phyloP scores from a whole-genome alignment of 305 asterid genomes.

The Petunia hybrid region DNA sequence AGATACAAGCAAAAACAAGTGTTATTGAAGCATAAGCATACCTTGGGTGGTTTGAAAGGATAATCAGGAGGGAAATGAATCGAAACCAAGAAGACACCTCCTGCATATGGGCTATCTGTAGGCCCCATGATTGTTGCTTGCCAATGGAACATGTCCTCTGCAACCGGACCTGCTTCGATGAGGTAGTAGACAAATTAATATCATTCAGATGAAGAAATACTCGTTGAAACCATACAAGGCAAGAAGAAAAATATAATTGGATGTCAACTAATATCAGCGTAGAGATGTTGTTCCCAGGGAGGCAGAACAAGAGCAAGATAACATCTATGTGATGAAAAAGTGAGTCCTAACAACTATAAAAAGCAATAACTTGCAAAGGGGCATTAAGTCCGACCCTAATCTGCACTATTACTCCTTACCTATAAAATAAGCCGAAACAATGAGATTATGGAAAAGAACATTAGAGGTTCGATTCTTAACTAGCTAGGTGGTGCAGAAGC shows the following conservation, averaged over 20 bases:
- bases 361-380: not conserved
- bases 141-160: constrained; percentile 85
- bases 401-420: not conserved
- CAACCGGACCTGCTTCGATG: constrained; percentile 68
- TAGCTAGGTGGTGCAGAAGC: not conserved
- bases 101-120: constrained; percentile 77
- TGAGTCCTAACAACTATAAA: not conserved
- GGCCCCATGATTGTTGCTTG: constrained; percentile 92
- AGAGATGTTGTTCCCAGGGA: not conserved
- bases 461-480: not conserved
- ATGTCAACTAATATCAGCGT: not conserved
- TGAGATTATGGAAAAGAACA: not conserved
- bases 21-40: constrained; percentile 31
- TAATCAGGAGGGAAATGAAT: constrained; percentile 84
- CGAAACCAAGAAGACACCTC: constrained; percentile 78
- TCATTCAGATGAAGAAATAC: not conserved
- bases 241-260: not conserved
- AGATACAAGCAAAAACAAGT: not conserved
- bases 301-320: not conserved
- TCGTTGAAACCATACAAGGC: not conserved
- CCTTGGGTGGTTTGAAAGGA: constrained; percentile 91
- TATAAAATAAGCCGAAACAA: not conserved
- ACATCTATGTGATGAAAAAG: no score
- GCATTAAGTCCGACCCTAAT: not conserved
- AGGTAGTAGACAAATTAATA: not conserved